Evolutionary conservation across 257 asterid genomes (phyloP).

Genomic region (Penstemon barbatus): DNA sequence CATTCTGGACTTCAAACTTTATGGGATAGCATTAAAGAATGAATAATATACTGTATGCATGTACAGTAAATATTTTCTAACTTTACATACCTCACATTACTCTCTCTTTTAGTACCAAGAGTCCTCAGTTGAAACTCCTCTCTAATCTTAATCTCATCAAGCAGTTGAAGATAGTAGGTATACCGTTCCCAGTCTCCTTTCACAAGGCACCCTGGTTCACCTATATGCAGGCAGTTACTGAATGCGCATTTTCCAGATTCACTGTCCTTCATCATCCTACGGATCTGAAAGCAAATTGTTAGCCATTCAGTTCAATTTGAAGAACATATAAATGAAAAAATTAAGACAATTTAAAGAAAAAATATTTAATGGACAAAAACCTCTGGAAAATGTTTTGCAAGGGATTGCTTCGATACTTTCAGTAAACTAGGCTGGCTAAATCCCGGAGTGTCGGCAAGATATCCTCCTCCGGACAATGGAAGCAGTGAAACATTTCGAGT

Average conservation of each 20-base stretch:
- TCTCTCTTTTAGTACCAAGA: constrained; percentile 86
- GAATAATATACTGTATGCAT: background rate
- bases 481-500: constrained; percentile 86
- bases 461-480: constrained; percentile 75
- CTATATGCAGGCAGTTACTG: constrained; percentile 81
- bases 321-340: constrained; percentile 4
- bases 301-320: constrained; percentile 14
- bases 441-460: constrained; percentile 92
- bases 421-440: constrained; percentile 88
- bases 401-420: constrained; percentile 85
- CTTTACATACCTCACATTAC: constrained; percentile 74
- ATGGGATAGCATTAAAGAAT: background rate
- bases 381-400: constrained; percentile 83
- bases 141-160: constrained; percentile 84
- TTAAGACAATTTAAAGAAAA: background rate
- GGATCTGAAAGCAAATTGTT: constrained; percentile 47
- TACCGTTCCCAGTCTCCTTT: constrained; percentile 91
- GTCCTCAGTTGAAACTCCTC: constrained; percentile 89
- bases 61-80: background rate
- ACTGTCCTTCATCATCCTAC: constrained; percentile 57
- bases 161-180: constrained; percentile 81
- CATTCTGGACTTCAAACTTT: background rate
- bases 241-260: constrained; percentile 65
- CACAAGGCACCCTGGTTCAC: constrained; percentile 89
- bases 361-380: constrained; percentile 37